Evolutionary conservation across 2,329 filamentous ascomycete genomes (phyloP), one percentile per base, ranked within the genome.

Genomic region (Proliferodiscus dingleyae): DNA sequence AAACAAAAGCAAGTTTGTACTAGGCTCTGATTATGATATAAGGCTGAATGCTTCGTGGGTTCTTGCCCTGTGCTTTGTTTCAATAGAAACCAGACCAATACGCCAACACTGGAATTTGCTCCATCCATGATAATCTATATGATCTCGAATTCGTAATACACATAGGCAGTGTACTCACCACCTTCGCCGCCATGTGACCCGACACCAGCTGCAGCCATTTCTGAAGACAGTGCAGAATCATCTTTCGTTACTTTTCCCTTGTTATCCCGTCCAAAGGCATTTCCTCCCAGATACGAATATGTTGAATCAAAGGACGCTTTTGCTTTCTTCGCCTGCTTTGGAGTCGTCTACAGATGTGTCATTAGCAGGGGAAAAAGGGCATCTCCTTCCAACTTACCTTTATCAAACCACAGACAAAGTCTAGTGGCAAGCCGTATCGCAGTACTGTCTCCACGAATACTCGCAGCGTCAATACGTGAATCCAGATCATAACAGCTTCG

Each of bases 361-460:
- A 42, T 58, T 51, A 62, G 53, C 33, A 51, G 45, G 32, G 19
- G 21, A 18, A 22, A 34, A 13, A 18, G n/a, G 42, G 8, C 37
- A 3, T 36, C 21, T 11, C 11, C 21, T 18, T 9, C 24, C 32
- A 24, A 43, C 80, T 57, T 77, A 95, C 90, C 83, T 88, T 84
- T 51, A 97, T 73, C 55, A 96, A 70, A 13, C 83, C 88, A 57
- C 85, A 87, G 39, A 95, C 83, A 67, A 91, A 98, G 58, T 94
- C 87, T 53, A 96, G 70, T 38, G 93, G 93, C 59, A 98, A 68
- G 22, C 93, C 93, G 63, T 98, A 98, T 55, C 93, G 81, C 62
- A 98, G 72, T n/a, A 98, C 93, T 4, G 90, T 95, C 75, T 98
- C 93, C 16, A 98, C 93, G 67, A 97, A 98, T 16, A 97, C 90